Percentiles rank a stretch among this genome's conserved stretches.
Conservation (phyloP, 768 basidiomycete genomes). For the Sistotremastrum niveocremeum region DNA sequence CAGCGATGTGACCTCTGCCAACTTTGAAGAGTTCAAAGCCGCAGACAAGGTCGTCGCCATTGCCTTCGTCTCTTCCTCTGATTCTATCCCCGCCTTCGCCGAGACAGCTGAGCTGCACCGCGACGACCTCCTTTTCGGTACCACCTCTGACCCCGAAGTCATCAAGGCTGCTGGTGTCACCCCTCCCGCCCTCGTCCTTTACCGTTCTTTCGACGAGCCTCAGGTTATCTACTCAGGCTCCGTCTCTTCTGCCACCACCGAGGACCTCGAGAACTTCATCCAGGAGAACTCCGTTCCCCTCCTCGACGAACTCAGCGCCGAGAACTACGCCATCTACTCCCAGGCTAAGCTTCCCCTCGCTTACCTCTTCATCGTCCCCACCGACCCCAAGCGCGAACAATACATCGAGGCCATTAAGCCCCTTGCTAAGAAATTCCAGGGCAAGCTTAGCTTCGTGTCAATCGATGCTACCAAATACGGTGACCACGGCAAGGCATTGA, state of each 20-base stretch:
- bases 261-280: conserved; percentile 67
- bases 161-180: conserved; percentile 60
- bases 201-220: conserved; percentile 87
- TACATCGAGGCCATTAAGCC: conserved; percentile 58
- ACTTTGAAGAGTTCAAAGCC: conserved; percentile 73
- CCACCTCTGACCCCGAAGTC: conserved; percentile 56
- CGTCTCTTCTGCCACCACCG: conserved; percentile 30
- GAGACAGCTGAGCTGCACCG: conserved; percentile 76
- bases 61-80: conserved; percentile 66
- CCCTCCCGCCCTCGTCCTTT: conserved; percentile 79
- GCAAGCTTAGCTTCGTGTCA: conserved; percentile 93
- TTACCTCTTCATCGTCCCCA: conserved; percentile 87
- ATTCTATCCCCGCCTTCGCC: conserved; percentile 65
- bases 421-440: conserved; percentile 68
- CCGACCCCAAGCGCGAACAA: conserved; percentile 46
- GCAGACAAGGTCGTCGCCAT: conserved; percentile 86
- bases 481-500: conserved; percentile 92
- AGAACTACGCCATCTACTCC: conserved; percentile 85
- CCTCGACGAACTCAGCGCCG: conserved; percentile 84
- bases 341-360: conserved; percentile 75
- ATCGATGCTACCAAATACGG: conserved; percentile 92
- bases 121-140: conserved; percentile 88
- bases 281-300: conserved; percentile 75
- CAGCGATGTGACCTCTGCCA: conserved; percentile 59
- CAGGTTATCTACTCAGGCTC: conserved; percentile 53